These are phyloP conservation scores for Camellia sinensis DNA, from an alignment of 148 eudicot genomes.

Conservation along the genomic window DNA sequence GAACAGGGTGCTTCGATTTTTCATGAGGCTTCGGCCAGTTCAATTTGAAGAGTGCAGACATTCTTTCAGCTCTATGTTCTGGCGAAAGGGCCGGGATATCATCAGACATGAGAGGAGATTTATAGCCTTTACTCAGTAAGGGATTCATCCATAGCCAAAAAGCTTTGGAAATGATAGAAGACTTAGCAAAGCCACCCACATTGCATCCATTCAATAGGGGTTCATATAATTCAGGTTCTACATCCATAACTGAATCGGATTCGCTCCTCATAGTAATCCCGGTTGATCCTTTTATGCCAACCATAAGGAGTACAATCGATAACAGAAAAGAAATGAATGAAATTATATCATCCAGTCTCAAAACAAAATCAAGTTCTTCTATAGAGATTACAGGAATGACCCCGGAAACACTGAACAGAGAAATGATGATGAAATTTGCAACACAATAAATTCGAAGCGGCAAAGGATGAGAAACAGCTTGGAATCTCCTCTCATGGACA, in stretches of 20 bases:
- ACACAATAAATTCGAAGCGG: slow-evolving; percentile 62
- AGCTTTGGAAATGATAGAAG: slow-evolving; percentile 61
- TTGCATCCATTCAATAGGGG: slow-evolving; percentile 47
- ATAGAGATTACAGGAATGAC: slow-evolving; percentile 41
- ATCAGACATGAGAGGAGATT: slow-evolving; percentile 47
- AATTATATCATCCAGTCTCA: slow-evolving; percentile 50
- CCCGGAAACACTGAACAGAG: slow-evolving; percentile 51
- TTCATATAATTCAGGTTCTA: slow-evolving; percentile 35
- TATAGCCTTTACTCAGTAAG: slow-evolving; percentile 66
- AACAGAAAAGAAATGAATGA: slow-evolving; percentile 41
- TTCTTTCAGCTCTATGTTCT: slow-evolving; percentile 59
- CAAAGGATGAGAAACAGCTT: slow-evolving; percentile 50
- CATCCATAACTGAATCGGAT: slow-evolving; percentile 22
- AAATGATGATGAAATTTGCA: slow-evolving; percentile 36
- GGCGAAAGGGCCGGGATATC: slow-evolving; percentile 84
- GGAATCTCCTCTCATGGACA: slow-evolving; percentile 60
- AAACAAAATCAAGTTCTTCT: slow-evolving; percentile 19
- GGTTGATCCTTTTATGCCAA: slow-evolving; percentile 55
- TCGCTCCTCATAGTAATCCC: slow-evolving; percentile 39
- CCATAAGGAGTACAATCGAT: slow-evolving; percentile 44
- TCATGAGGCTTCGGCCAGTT: slow-evolving; percentile 79
- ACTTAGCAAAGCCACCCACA: slow-evolving; percentile 60
- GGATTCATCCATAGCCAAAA: slow-evolving; percentile 93
- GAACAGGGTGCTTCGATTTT: slow-evolving; percentile 68
- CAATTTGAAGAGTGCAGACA: slow-evolving; percentile 62